Percentiles rank a stretch among this genome's conserved stretches.
Evolutionary conservation across 169 alveolate genomes (phyloP).

Genomic region (Miamiensis avidus): DNA sequence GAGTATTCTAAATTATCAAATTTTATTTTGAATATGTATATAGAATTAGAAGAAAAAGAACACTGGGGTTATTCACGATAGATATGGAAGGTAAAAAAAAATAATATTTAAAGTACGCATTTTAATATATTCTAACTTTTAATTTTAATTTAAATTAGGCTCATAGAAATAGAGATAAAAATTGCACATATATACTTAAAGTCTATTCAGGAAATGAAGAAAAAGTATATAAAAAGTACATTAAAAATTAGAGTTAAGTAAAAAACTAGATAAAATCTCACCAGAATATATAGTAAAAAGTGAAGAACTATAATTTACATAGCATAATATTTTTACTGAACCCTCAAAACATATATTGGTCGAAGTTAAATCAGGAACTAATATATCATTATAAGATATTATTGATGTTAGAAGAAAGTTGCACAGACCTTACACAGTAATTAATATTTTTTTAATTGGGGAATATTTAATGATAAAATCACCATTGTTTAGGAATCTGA

Average conservation of each 20-base stretch:
- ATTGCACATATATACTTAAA: no score
- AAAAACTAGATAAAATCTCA: not conserved
- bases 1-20: not conserved
- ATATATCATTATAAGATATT: no score
- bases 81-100: no score
- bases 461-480: no score
- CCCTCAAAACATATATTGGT: not conserved
- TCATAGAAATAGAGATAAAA: not conserved
- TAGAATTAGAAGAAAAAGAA: not conserved
- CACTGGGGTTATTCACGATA: not conserved
- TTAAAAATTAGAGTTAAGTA: no score
- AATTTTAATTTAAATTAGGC: not conserved
- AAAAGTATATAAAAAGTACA: no score
- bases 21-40: not conserved
- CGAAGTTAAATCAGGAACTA: not conserved
- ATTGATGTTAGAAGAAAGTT: not conserved
- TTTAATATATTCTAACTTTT: no score
- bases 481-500: not conserved
- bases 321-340: not conserved
- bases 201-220: not conserved
- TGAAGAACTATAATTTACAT: not conserved
- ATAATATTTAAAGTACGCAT: no score
- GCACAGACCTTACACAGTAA: not conserved
- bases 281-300: not conserved
- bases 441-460: no score